Conservation (phyloP, 140 eudicot species). For the Stevia rebaudiana region DNA sequence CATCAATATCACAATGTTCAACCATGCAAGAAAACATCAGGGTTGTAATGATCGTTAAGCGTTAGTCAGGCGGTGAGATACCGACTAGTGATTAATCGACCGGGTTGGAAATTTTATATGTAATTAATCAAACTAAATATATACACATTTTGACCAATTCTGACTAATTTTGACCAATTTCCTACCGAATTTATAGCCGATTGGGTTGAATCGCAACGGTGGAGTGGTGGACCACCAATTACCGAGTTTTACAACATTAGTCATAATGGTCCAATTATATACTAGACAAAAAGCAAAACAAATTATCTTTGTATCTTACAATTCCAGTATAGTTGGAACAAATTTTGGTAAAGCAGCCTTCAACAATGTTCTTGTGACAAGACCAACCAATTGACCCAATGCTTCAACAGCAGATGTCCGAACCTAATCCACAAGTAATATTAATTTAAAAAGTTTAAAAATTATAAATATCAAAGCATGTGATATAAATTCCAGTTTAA, state of each 20-base stretch:
- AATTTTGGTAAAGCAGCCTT: conserved; percentile 82
- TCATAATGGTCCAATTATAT: neutral
- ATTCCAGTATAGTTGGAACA: conserved; percentile 75
- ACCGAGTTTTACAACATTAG: too few species aligned
- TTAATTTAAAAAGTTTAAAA: neutral
- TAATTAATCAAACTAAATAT: too few species aligned
- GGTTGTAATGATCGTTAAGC: too few species aligned
- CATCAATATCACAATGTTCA: neutral
- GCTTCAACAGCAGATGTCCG: conserved; percentile 85
- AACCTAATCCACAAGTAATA: conserved; percentile 42
- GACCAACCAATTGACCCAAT: conserved; percentile 96
- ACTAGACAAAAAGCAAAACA: conserved; percentile 10
- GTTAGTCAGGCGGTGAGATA: too few species aligned
- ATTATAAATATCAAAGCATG: neutral
- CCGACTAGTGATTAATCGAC: too few species aligned
- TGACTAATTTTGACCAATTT: too few species aligned
- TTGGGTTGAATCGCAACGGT: too few species aligned
- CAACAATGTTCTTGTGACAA: conserved; percentile 68
- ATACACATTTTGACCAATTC: too few species aligned
- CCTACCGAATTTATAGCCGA: too few species aligned
- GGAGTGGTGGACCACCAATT: too few species aligned
- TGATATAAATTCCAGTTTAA: too few species aligned
- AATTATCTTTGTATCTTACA: conserved; percentile 48
- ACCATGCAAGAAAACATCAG: neutral
- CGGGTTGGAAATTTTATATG: too few species aligned